Evolutionary conservation across 768 basidiomycete species (phyloP), one percentile per base, ranked within the genome.

Genomic region (Rhizopogon rudus): DNA sequence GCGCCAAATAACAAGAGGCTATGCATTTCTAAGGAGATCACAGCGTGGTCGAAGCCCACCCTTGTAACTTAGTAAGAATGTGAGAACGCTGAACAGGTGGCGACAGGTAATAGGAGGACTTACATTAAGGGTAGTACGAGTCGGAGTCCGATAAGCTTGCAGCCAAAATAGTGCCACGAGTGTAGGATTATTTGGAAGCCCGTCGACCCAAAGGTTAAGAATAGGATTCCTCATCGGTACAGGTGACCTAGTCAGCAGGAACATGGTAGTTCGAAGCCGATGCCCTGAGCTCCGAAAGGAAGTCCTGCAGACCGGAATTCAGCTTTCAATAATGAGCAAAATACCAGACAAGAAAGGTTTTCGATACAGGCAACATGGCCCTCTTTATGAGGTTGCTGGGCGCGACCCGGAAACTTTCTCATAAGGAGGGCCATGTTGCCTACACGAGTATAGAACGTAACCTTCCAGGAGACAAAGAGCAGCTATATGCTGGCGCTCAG

Each of bases 101-200:
- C 25, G 25, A 25, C 8, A 33, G 8, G 31, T 2, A 33, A 9
- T 33, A 10, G 10, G 31, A 33, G 31, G 31, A 33, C 31, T 10
- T 10, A 10, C 31, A 33, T 7, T 33, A 25, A 25, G 4, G 25
- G 25, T 25, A 25, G 25, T 25, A 25, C 10, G 31, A 33, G 31
- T 33, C 31, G 9, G 31, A 33, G 31, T 10, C 29, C 59, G 62
- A 57, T 74, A 72, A 20, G 65, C 63, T 1, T 51, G 65, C 60
- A 4, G 72, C 65, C 31, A 76, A 56, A 29, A 76, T 65, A 37
- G 69, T 73, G 5, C 65, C 64, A 54, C 71, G 70, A 20, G 60
- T 60, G 35, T 69, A 56, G 12, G 17, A 69, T 70, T 20, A 63
- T 70, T 52, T 72, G 66, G 35, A 70, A 69, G 1, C 71, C 70